Percentiles rank a stretch among this genome's conserved stretches.
These are phyloP conservation scores for Vicia villosa DNA, from an alignment of 306 rosid species.

Conservation along the genomic window DNA sequence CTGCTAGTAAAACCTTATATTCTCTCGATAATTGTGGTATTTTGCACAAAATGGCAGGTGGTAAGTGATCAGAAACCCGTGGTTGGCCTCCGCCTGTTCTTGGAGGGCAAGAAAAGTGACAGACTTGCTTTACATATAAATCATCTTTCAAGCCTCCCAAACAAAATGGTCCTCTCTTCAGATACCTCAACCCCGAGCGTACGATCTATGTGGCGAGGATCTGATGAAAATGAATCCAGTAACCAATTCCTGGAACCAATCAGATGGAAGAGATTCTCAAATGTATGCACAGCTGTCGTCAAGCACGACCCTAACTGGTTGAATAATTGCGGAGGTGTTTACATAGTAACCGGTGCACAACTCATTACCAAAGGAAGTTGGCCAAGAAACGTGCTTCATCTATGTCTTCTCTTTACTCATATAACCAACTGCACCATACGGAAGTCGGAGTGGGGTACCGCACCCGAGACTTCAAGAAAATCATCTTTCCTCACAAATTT, in stretches of 20 bases:
- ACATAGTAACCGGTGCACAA: constrained; percentile 88
- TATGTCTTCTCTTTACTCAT: constrained; percentile 72
- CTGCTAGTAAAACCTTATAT: not conserved
- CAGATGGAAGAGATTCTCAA: constrained; percentile 88
- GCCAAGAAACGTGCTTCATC: constrained; percentile 88
- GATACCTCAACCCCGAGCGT: constrained; percentile 40
- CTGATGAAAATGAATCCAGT: constrained; percentile 62
- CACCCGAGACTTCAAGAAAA: constrained; percentile 74
- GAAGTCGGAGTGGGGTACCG: constrained; percentile 77
- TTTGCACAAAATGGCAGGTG: constrained; percentile 60
- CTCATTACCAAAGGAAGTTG: constrained; percentile 79
- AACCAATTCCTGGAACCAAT: constrained; percentile 72
- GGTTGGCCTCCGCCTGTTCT: constrained; percentile 86
- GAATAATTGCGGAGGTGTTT: constrained; percentile 67
- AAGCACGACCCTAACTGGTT: constrained; percentile 87
- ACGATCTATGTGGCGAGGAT: constrained; percentile 70
- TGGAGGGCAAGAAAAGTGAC: constrained; percentile 84
- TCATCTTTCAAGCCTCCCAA: constrained; percentile 91
- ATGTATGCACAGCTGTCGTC: constrained; percentile 77
- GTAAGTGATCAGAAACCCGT: constrained; percentile 76
- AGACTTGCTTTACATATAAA: constrained; percentile 78
- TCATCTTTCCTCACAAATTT: constrained; percentile 79
- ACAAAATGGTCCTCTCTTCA: constrained; percentile 58
- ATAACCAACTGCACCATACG: constrained; percentile 73
- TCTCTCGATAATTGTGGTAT: constrained; percentile 25